Evolutionary conservation across 75 land plant species (phyloP).

Genomic region (Larix kaempferi): DNA sequence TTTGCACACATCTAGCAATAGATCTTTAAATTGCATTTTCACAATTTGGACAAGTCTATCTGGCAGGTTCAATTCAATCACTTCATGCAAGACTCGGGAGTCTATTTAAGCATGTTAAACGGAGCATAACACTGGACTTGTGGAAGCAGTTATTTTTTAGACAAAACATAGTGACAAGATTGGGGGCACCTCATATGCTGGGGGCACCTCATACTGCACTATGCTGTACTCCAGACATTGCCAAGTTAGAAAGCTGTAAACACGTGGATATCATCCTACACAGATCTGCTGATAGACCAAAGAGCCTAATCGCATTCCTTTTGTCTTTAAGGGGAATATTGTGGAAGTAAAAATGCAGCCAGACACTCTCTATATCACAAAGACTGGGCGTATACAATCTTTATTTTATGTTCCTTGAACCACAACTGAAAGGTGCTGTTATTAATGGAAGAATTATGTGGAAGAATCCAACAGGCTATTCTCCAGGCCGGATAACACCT

Average conservation of each 20-base stretch:
- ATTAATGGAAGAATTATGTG: conserved; percentile 37
- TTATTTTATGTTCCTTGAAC: conserved; percentile 47
- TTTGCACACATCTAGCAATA: neutral
- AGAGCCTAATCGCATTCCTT: conserved; percentile 26
- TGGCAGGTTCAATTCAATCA: conserved; percentile 28
- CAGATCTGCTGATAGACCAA: neutral
- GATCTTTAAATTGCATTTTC: too few relatives aligned
- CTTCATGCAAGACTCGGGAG: conserved; percentile 25
- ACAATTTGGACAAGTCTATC: neutral
- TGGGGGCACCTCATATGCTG: conserved; percentile 23
- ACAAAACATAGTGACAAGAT: conserved; percentile 36
- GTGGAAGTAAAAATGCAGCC: conserved; percentile 15
- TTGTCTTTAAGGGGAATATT: conserved; percentile 21
- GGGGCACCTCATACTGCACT: conserved; percentile 15
- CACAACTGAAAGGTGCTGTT: conserved; percentile 22
- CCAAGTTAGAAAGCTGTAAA: conserved; percentile 20
- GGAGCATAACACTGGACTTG: conserved; percentile 27
- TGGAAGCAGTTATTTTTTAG: conserved; percentile 43
- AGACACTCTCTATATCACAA: conserved; percentile 18
- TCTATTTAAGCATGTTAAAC: conserved; percentile 22
- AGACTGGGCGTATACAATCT: conserved; percentile 41
- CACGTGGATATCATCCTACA: conserved; percentile 35
- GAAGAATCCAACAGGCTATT: conserved; percentile 45
- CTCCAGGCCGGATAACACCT: conserved; percentile 49
- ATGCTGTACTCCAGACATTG: conserved; percentile 34